Base-by-base conservation (phyloP, 495 filamentous ascomycete genomes). In the Cercophora newfieldiana region DNA sequence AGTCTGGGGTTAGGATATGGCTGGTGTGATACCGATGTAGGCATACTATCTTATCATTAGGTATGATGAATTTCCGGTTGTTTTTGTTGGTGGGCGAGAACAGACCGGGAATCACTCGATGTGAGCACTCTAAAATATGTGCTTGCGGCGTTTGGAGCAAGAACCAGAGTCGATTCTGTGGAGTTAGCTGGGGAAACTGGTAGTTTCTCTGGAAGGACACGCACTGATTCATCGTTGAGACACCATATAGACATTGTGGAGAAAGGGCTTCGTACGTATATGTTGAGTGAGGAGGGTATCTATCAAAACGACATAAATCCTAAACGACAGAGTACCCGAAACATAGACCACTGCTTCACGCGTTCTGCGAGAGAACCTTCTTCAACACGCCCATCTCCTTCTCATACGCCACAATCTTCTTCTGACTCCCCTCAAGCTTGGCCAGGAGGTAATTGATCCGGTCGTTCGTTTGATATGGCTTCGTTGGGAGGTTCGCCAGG, bases 321-420 rank as follows among this genome's bases (percentile, higher is more conserved):
- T 44, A 44, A 44, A 44, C 37, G 37, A 14, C 10, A 14, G 37
- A 29, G 53, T 18, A 33, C 14, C 12, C 26, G n/a, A 5, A 8
- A 3, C 14, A 26, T 57, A 56, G 1, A 22, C 28, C 10, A 53
- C 59, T 10, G 14, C 37, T 14, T 59, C 59, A 72, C n/a, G 10
- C 48, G 47, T 74, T 51, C 64, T 69, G 44, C 0, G 65, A 56
- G 51, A 83, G 44, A n/a, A 81, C 72, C 81, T 89, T 90, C 83
- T 96, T 92, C 80, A 96, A 75, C 29, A 4, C 75, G 7, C 72
- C 83, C 74, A 90, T 90, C 75, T 96, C 87, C 66, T 71, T 79
- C 80, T 97, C 94, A 77, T 86, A 94, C 63, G 71, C 80, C 63
- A 87, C 83, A 48, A 99, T 85, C 81, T 92, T 95, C 59, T 71